These are phyloP conservation scores for Vitis hybrid DNA, from an alignment of 177 flowering plant genomes.

Conservation along the genomic window DNA sequence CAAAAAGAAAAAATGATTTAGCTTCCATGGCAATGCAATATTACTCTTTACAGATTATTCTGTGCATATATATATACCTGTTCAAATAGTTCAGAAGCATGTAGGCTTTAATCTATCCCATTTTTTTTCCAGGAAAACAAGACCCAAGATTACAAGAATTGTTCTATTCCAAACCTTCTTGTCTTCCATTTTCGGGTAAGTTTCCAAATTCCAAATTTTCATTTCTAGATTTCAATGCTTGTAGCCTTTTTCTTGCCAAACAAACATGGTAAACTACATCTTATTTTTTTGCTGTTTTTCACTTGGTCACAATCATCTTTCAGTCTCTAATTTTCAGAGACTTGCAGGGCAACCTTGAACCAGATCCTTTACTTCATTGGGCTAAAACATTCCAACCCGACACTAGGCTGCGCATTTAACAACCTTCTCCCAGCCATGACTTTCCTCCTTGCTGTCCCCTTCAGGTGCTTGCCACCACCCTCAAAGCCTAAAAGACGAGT, in stretches of 20 bases:
- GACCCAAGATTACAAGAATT: conserved; percentile 47
- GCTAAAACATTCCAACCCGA: conserved; percentile 64
- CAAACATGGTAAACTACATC: too few relatives aligned
- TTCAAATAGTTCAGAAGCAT: neutral
- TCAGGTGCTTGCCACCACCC: conserved; percentile 34
- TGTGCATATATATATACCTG: neutral
- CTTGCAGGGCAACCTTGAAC: conserved; percentile 70
- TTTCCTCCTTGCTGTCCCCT: conserved; percentile 72
- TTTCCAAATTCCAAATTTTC: neutral
- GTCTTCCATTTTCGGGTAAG: conserved; percentile 84
- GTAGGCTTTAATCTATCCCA: neutral
- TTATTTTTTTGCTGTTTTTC: neutral
- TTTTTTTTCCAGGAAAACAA: conserved; percentile 51
- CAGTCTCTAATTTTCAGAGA: neutral
- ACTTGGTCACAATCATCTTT: too few relatives aligned
- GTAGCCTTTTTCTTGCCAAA: neutral
- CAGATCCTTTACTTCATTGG: conserved; percentile 74
- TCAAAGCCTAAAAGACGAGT: too few relatives aligned
- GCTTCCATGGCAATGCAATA: too few relatives aligned
- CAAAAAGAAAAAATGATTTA: too few relatives aligned
- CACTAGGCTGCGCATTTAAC: conserved; percentile 65
- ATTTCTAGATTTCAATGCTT: too few relatives aligned
- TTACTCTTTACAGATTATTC: too few relatives aligned
- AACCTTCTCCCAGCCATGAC: conserved; percentile 81
- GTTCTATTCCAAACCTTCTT: conserved; percentile 57